A percentile compares a stretch with the other conserved stretches of the same genome.
phyloP scores from a whole-genome alignment of 192 early-diverging fungal genomes.

The Podila clonocystis region DNA sequence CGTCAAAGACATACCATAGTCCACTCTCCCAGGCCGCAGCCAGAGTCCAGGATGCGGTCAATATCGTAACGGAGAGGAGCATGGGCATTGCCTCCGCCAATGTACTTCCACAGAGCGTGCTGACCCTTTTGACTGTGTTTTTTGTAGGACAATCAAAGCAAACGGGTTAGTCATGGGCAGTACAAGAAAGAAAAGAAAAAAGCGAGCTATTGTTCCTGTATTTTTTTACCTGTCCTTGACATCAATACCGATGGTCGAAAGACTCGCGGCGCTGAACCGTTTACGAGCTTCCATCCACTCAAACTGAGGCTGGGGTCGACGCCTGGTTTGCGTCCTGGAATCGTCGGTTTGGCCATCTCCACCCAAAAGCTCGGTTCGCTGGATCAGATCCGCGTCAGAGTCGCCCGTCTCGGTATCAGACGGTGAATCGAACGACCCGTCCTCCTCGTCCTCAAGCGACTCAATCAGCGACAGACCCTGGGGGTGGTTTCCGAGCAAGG shows the following conservation, averaged over 20 bases:
- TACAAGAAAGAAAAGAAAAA: neutral
- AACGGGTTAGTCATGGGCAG: neutral
- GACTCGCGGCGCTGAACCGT: neutral
- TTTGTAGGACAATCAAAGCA: neutral
- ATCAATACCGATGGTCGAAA: conserved; percentile 1
- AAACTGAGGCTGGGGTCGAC: neutral
- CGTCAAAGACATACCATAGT: neutral
- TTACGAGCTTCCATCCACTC: neutral
- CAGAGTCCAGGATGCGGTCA: conserved; percentile 1
- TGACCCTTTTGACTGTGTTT: conserved; percentile 6
- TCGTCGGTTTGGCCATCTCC: neutral
- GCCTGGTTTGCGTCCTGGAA: neutral
- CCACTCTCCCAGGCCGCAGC: conserved; percentile 3
- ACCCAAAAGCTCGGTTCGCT: neutral
- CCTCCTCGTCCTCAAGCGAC: neutral
- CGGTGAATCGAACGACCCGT: neutral
- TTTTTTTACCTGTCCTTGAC: conserved; percentile 1
- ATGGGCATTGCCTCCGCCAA: conserved; percentile 7
- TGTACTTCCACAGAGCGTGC: conserved; percentile 6
- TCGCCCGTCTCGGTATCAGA: neutral
- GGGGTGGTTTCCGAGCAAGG: conserved; percentile 7
- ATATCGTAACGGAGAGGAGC: conserved; percentile 1
- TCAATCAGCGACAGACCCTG: conserved; percentile 4
- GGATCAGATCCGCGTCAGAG: neutral
- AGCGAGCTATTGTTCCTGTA: neutral